Evolutionary conservation across 2,329 filamentous ascomycete species (phyloP), one percentile per base, ranked within the genome.

Genomic region (Ambrosiella cleistominuta): DNA sequence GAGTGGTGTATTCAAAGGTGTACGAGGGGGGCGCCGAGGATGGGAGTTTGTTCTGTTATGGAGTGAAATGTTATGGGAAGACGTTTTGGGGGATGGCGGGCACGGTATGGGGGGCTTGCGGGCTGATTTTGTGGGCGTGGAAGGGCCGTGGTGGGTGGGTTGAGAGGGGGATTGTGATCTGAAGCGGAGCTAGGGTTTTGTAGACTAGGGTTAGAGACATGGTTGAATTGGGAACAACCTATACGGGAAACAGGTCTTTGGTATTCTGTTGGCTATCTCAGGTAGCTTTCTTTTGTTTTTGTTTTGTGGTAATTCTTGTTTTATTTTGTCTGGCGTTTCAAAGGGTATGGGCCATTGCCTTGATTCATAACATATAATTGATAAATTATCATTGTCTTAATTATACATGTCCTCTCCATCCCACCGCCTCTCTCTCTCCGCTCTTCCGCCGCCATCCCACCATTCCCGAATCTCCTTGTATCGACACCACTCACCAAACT

Each of bases 11-110:
- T 68, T 88, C 86, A 5, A 79, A 75, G 0, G 82, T 88, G 1
- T 94, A 94, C 65, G 83, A 93, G 69, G 75, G 75, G 49, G 85
- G 79, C 1, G 82, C 83, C 0, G 71, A 70, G 53, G 70, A 71
- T 13, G 72, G 74, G 7, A 74, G 79, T 61, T 71, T 77, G 1
- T 78, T 95, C 63, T 97, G 91, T 67, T 87, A 88, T 67, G 93
- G 93, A 1, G 80, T 75, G 65, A 71, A 76, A 56, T 98, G 93
- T 71, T 97, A 95, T 70, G 82, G 83, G 9, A 66, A 75, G 0
- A 87, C 86, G 0, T 94, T 91, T 63, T 95, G 89, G 89, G 86
- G 85, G 0, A 88, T 95, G 78, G 83, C 85, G 0, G 70, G 78
- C 0, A 90, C 84, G 62, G 85, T 94, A 0, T 90, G 85, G 82